These are phyloP conservation scores for Henckelia pumila DNA, from an alignment of 257 asterid genomes.

Conservation along the genomic window DNA sequence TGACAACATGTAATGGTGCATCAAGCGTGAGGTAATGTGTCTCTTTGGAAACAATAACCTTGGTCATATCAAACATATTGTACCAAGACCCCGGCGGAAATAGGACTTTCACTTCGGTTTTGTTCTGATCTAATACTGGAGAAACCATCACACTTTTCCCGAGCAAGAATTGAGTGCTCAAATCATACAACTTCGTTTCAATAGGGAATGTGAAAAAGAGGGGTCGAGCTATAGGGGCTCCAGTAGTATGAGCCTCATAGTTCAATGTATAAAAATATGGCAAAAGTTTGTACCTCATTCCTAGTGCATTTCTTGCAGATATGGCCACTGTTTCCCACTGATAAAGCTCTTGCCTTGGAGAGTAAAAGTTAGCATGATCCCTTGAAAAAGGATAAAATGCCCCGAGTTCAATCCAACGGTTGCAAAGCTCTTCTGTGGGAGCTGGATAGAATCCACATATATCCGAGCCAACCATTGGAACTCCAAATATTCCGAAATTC, in stretches of 20 bases:
- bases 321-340: conserved; percentile 90
- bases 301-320: conserved; percentile 88
- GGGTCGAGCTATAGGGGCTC: conserved; percentile 89
- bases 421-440: conserved; percentile 88
- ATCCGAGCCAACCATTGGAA: conserved; percentile 98
- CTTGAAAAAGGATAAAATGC: conserved; percentile 95
- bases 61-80: conserved; percentile 60
- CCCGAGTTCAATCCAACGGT: conserved; percentile 94
- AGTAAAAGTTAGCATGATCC: conserved; percentile 83
- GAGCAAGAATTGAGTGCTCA: conserved; percentile 82
- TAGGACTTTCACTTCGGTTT: conserved; percentile 49
- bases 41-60: conserved; percentile 48
- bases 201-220: conserved; percentile 72
- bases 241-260: conserved; percentile 78
- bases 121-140: conserved; percentile 61
- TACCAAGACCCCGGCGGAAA: conserved; percentile 91
- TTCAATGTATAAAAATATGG: conserved; percentile 72
- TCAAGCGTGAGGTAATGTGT: conserved; percentile 41
- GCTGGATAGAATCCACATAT: conserved; percentile 94
- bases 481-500: conserved; percentile 84
- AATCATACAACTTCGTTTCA: conserved; percentile 46
- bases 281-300: conserved; percentile 80
- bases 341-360: conserved; percentile 96
- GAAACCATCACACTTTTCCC: conserved; percentile 85
- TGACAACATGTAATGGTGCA: conserved; percentile 71